These are phyloP conservation scores for Lumnitzera racemosa DNA, from an alignment of 345 rosid species.

Conservation along the genomic window DNA sequence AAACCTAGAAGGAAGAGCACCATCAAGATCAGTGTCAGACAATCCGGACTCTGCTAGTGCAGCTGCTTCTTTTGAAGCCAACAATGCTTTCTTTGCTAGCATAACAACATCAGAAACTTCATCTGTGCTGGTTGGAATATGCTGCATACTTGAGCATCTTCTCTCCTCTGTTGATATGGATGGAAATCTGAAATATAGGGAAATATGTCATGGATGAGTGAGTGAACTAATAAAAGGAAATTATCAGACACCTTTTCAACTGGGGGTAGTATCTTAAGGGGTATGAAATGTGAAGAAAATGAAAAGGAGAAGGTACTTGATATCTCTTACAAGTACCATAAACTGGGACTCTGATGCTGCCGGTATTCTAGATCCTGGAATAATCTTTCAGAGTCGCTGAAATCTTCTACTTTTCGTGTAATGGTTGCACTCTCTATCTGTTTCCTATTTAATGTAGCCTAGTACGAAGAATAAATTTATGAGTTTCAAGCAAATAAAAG, in stretches of 20 bases:
- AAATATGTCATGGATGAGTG: conserved; percentile 1
- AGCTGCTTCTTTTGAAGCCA: conserved; percentile 66
- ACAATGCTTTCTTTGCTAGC: conserved; percentile 67
- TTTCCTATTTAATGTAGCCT: conserved; percentile 35
- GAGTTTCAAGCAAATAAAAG: conserved; percentile 4
- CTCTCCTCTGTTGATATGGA: conserved; percentile 25
- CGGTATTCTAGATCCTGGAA: conserved; percentile 29
- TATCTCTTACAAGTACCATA: conserved; percentile 51
- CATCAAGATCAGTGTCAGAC: conserved; percentile 19
- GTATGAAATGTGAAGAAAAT: conserved; percentile 3
- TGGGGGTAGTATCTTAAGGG: too few species aligned
- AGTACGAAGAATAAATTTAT: not conserved
- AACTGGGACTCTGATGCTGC: conserved; percentile 32
- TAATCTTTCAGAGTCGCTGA: conserved; percentile 19
- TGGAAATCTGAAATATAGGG: conserved; percentile 30
- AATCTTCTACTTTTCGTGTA: conserved; percentile 25
- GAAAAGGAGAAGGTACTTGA: conserved; percentile 7
- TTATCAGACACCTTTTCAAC: too few species aligned
- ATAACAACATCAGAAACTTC: conserved; percentile 36
- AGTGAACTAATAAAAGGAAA: conserved; percentile 6
- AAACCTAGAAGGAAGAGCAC: conserved; percentile 49
- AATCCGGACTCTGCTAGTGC: conserved; percentile 28
- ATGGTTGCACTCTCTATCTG: conserved; percentile 28
- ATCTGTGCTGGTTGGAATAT: conserved; percentile 15
- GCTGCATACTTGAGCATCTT: conserved; percentile 21